Conservation (phyloP, 225 moss, liverwort and hornwort genomes). For the Polytrichum commune region DNA sequence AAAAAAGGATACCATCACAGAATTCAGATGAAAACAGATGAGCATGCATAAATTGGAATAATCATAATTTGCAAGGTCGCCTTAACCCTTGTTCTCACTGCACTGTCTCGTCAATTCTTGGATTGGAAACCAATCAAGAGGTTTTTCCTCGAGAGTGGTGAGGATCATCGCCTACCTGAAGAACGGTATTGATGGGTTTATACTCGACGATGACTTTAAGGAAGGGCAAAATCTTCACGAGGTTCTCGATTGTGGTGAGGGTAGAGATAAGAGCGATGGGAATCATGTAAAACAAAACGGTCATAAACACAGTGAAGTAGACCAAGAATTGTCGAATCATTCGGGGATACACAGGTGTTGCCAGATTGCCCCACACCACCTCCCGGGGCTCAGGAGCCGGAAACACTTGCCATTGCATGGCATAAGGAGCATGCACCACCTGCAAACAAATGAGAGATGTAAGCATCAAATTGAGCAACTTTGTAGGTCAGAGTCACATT, state of each 20-base stretch:
- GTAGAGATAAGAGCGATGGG: constrained; percentile 44
- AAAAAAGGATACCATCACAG: no score
- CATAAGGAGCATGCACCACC: constrained; percentile 16
- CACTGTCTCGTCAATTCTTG: no score
- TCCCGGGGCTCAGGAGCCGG: constrained; percentile 57
- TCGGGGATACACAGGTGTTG: constrained; percentile 31
- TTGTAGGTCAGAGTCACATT: not conserved
- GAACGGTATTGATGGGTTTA: constrained; percentile 24
- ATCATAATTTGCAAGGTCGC: no score
- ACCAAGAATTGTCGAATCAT: constrained; percentile 33
- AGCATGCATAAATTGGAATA: no score
- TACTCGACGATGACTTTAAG: constrained; percentile 38
- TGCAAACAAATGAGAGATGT: not conserved
- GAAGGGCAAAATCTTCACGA: constrained; percentile 41
- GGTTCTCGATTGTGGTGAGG: constrained; percentile 45
- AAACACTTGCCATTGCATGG: constrained; percentile 41
- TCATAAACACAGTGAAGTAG: constrained; percentile 32
- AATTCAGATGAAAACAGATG: no score
- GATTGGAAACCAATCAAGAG: no score
- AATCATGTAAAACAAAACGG: constrained; percentile 56
- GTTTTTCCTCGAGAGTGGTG: no score
- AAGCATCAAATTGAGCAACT: not conserved
- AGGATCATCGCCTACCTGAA: constrained; percentile 8
- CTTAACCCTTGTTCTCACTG: no score
- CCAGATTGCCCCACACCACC: constrained; percentile 46